These are phyloP conservation scores for Spergularia marina DNA, from an alignment of 148 eudicot species.

Conservation along the genomic window DNA sequence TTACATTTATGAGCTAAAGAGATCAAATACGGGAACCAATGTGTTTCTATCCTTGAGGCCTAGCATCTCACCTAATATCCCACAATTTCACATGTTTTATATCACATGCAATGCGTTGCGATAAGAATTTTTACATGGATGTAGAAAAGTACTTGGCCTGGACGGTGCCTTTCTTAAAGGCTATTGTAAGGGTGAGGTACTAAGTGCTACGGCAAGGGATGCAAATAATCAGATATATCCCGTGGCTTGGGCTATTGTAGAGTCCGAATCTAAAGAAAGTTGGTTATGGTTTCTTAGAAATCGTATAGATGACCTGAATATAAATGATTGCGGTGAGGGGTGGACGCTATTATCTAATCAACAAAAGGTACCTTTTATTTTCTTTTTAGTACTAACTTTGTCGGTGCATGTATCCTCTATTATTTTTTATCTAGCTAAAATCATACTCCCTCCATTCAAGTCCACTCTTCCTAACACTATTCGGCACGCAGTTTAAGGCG, in stretches of 20 bases:
- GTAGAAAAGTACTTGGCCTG: background rate
- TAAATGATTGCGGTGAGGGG: background rate
- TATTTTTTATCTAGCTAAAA: background rate
- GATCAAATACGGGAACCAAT: too few relatives aligned
- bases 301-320: background rate
- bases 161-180: conserved; percentile 10
- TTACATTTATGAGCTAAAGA: too few relatives aligned
- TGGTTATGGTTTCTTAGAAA: conserved; percentile 4
- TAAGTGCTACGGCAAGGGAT: conserved; percentile 5
- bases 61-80: too few relatives aligned
- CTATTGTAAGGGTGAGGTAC: background rate
- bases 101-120: too few relatives aligned
- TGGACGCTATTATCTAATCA: background rate
- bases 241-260: background rate
- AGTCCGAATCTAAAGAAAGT: background rate
- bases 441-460: too few relatives aligned
- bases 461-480: too few relatives aligned
- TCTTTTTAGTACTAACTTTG: too few relatives aligned
- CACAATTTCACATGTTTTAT: too few relatives aligned
- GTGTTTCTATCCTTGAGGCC: too few relatives aligned
- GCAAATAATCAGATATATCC: conserved; percentile 15
- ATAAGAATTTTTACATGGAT: background rate
- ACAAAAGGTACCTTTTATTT: background rate
- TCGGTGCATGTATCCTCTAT: background rate
- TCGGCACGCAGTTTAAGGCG: too few relatives aligned